Base-by-base conservation (phyloP, 2,329 filamentous ascomycete genomes). In the Neofusicoccum kwambonambiense region DNA sequence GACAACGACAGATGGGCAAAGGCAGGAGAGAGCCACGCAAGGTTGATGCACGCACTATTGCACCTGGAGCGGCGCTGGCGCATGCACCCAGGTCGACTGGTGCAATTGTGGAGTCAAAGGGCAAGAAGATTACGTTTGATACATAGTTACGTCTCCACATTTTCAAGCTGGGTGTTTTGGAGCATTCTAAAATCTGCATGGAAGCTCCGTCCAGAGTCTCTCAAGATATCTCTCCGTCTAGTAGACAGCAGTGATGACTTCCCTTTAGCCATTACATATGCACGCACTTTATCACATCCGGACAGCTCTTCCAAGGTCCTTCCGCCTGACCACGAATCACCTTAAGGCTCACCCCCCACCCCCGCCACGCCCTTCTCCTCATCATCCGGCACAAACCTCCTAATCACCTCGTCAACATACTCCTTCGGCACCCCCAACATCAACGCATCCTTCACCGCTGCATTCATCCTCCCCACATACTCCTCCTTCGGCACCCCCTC, bases 91-190 rank as follows among this genome's bases (percentile, higher is more conserved):
- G 90, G 72, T 84, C 93, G 69, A 93, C 89, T 49, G 92, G 91
- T 65, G 89, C 88, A 7, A 92, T 95, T 75, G 90, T 95, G 22
- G 88, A 90, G 77, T 84, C 86, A 7, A 85, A 89, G 68, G 93
- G 93, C 64, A 92, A 89, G 78, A 96, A 95, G 82, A 87, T 87
- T 65, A 91, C 87, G 0, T 96, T 97, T 79, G 91, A 93, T 72
- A 90, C 47, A 62, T 62, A 37, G 42, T 19, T 15, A 31, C 27
- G 4, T 31, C 11, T 9, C 8, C 1, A 39, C 15, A 39, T 1
- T 39, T 11, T 39, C 13, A 11, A 9, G 37, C 11, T 15, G 37
- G 37, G 3, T 39, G 37, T 11, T 15, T 15, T 39, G 37, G 37
- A 39, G 37, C 37, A 7, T 2, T 39, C 37, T 39, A 39, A 12